Evolutionary conservation across 352 stramenopile genomes (phyloP).

Genomic region (Globisporangium recalcitrans): DNA sequence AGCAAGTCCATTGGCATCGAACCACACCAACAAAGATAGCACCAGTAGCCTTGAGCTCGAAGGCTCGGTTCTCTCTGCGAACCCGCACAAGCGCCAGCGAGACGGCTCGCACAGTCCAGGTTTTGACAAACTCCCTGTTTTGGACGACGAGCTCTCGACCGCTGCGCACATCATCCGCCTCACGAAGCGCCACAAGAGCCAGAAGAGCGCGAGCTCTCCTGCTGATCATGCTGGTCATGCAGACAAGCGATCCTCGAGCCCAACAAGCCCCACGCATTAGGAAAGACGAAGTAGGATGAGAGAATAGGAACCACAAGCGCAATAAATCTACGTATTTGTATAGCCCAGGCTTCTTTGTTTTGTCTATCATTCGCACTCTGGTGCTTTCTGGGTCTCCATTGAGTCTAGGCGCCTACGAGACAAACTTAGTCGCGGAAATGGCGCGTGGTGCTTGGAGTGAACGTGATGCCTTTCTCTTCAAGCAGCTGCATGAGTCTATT

Average conservation of each 20-base stretch:
- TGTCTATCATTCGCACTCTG: too few relatives aligned
- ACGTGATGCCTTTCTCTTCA: constrained; percentile 32
- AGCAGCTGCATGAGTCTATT: constrained; percentile 48
- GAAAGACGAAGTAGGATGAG: not conserved
- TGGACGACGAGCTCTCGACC: constrained; percentile 22
- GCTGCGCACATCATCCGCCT: constrained; percentile 25
- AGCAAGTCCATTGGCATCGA: not conserved
- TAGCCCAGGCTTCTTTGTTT: constrained; percentile 1
- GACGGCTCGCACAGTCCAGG: constrained; percentile 27
- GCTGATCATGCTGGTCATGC: not conserved
- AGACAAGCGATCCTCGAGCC: not conserved
- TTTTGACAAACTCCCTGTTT: constrained; percentile 31
- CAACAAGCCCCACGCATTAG: not conserved
- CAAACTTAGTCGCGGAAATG: constrained; percentile 66
- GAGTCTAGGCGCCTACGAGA: too few relatives aligned
- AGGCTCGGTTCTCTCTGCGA: constrained; percentile 11
- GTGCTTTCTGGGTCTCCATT: too few relatives aligned
- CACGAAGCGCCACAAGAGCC: constrained; percentile 47
- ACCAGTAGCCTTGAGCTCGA: constrained; percentile 4
- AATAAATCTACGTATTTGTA: constrained; percentile 12
- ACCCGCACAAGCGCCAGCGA: constrained; percentile 39
- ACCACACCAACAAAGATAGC: constrained; percentile 15
- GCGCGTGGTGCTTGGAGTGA: constrained; percentile 55
- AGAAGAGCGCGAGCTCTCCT: not conserved
- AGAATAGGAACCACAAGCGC: not conserved